phyloP scores from a whole-genome alignment of 805 yeast genomes.

The Cyberlindnera mississippiensis region DNA sequence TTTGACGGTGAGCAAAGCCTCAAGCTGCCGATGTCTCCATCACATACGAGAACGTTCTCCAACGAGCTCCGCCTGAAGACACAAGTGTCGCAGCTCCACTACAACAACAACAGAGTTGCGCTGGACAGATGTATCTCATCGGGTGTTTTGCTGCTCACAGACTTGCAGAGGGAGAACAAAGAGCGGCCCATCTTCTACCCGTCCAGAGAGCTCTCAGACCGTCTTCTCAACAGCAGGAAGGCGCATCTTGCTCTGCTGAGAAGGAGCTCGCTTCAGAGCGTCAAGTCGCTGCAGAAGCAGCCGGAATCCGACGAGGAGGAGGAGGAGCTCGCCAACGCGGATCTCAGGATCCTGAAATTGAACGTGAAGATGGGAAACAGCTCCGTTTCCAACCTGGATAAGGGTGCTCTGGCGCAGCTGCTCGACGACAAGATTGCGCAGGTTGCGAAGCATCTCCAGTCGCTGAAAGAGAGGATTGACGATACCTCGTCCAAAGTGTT shows the following conservation, averaged over 20 bases:
- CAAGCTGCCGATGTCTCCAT: conserved; percentile 6
- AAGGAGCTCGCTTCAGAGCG: conserved; percentile 32
- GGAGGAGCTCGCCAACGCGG: conserved; percentile 26
- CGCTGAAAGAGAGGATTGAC: conserved; percentile 78
- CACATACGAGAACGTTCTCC: conserved; percentile 25
- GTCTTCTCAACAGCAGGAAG: conserved; percentile 41
- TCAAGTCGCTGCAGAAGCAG: conserved; percentile 18
- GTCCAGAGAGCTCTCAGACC: conserved; percentile 30
- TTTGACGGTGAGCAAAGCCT: conserved; percentile 21
- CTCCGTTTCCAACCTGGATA: conserved; percentile 56
- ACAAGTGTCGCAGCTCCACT: conserved; percentile 69
- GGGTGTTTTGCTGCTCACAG: conserved; percentile 46
- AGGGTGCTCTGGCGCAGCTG: conserved; percentile 62
- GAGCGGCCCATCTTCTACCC: conserved; percentile 64
- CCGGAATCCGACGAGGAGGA: conserved; percentile 20
- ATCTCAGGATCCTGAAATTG: conserved; percentile 60
- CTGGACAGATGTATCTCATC: conserved; percentile 58
- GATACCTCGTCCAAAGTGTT: conserved; percentile 92
- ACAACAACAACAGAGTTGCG: conserved; percentile 65
- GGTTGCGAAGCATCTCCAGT: conserved; percentile 61
- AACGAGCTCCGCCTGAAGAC: conserved; percentile 39
- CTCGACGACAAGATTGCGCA: conserved; percentile 64
- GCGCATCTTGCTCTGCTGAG: conserved; percentile 53
- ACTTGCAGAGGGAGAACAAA: conserved; percentile 52
- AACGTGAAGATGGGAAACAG: conserved; percentile 51